A percentile compares a stretch with the other conserved stretches of the same genome.
phyloP scores from a whole-genome alignment of 495 filamentous ascomycete species.

The Antarctomyces pellizariae region DNA sequence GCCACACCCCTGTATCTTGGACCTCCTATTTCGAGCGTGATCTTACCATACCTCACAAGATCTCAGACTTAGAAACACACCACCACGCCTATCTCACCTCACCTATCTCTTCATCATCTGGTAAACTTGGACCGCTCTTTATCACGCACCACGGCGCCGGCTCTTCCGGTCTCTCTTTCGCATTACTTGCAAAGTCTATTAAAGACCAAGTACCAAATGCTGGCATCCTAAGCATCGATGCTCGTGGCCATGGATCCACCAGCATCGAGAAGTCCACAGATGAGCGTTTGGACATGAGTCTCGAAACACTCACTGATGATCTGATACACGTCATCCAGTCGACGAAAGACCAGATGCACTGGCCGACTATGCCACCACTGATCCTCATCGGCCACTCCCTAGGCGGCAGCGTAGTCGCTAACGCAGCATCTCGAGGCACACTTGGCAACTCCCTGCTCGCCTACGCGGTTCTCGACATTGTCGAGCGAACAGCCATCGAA shows the following conservation, averaged over 20 bases:
- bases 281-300: conserved; percentile 30
- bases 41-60: too few relatives aligned
- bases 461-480: conserved; percentile 84
- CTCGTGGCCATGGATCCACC: conserved; percentile 68
- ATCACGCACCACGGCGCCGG: conserved; percentile 81
- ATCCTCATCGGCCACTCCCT: conserved; percentile 86
- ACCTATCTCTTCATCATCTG: conserved; percentile 23
- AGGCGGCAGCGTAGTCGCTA: conserved; percentile 82
- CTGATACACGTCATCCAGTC: conserved; percentile 42
- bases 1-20: conserved; percentile 26
- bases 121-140: conserved; percentile 71
- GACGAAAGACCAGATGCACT: conserved; percentile 38
- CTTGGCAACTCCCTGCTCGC: conserved; percentile 51
- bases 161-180: conserved; percentile 73
- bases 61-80: conserved; percentile 39
- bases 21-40: conserved; percentile 74
- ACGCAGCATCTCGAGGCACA: conserved; percentile 42
- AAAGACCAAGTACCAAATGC: conserved; percentile 55
- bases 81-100: conserved; percentile 77
- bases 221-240: conserved; percentile 66
- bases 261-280: conserved; percentile 17
- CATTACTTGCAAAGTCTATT: conserved; percentile 53
- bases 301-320: conserved; percentile 49
- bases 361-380: conserved; percentile 48
- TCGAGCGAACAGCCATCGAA: conserved; percentile 72